Evolutionary conservation across 305 asterid species (phyloP), one percentile per base, ranked within the genome.

Genomic region (Fraxinus baroniana): DNA sequence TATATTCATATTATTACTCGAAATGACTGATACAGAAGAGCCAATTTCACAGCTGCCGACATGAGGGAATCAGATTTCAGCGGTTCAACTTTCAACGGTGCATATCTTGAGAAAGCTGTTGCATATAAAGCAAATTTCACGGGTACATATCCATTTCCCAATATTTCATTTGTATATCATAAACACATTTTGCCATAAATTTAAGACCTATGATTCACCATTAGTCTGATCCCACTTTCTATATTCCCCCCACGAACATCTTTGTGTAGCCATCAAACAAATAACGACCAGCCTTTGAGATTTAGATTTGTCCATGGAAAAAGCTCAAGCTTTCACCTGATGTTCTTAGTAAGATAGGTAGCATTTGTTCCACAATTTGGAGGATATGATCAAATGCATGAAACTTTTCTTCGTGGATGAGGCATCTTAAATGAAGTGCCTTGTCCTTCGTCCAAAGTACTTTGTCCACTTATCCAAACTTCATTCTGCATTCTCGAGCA

Each of bases 41-140:
- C 99, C 76, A 94, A 95, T 89, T 95, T 95, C 97, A 95, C 99
- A 71, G 30, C 98, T 82, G 98, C 99, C 77, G 99, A 95, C 81
- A 94, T 93, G 99, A 94, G 99, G 90, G 97, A 95, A 88, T 94
- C 98, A 28, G 92, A 95, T 89, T 95, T 95, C 89, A 94, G 97
- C 71, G 98, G 99, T 78, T 95, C 99, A 20, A 91, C 94, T 44
- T 94, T 95, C 90, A 95, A 92, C 41, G 99, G 99, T 64, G 98
- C 98, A 44, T 95, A 95, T 84, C 95, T 95, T 77, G 99, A 95
- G 91, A 94, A 95, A 85, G 99, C 99, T 0, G 97, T 95, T 36
- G 99, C 99, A 3, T 95, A 90, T 80, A 94, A 88, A 85, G 96
- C 97, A 2, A 95, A 95, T 82, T 95, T 95, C 89, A 72, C 93